A percentile compares a stretch with the other conserved stretches of the same genome.
phyloP scores from a whole-genome alignment of 2,329 filamentous ascomycete species.

The Fusarium denticulatum region DNA sequence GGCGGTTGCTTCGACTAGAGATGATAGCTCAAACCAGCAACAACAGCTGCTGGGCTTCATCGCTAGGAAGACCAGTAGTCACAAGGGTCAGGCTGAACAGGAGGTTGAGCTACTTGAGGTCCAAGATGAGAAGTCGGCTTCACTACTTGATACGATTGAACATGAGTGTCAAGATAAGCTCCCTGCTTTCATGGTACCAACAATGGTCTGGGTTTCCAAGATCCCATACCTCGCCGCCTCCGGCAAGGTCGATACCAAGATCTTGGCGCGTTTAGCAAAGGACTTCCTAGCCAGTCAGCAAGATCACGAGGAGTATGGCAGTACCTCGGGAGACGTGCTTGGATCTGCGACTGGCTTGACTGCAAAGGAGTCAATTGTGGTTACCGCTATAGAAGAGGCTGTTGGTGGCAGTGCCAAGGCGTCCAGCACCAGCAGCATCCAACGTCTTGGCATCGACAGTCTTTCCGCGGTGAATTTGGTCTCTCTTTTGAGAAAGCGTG shows the following conservation, averaged over 20 bases:
- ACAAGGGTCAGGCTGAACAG: neutral
- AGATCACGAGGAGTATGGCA: too few relatives aligned
- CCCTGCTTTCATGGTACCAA: constrained; percentile 21
- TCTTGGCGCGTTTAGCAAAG: neutral
- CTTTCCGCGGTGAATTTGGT: constrained; percentile 14
- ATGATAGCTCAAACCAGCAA: neutral
- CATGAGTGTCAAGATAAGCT: constrained; percentile 4
- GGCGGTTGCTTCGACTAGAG: neutral
- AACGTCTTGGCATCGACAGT: constrained; percentile 19
- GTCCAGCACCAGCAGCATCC: neutral
- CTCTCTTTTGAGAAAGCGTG: neutral
- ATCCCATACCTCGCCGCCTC: constrained; percentile 23
- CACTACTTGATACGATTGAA: neutral
- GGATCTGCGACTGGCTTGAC: neutral
- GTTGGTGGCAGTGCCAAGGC: constrained; percentile 3
- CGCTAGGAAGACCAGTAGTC: neutral
- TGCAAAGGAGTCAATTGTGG: neutral
- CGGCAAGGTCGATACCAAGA: constrained; percentile 22
- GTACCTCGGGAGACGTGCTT: fast-evolving
- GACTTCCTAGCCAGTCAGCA: neutral
- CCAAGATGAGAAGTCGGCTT: neutral
- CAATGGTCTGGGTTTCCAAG: constrained; percentile 2
- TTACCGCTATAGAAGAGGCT: neutral
- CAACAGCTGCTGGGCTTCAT: constrained; percentile 5
- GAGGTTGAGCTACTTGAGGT: neutral